Base-by-base conservation (phyloP, 2,329 filamentous ascomycete genomes). In the Teratosphaeria zuluensis region DNA sequence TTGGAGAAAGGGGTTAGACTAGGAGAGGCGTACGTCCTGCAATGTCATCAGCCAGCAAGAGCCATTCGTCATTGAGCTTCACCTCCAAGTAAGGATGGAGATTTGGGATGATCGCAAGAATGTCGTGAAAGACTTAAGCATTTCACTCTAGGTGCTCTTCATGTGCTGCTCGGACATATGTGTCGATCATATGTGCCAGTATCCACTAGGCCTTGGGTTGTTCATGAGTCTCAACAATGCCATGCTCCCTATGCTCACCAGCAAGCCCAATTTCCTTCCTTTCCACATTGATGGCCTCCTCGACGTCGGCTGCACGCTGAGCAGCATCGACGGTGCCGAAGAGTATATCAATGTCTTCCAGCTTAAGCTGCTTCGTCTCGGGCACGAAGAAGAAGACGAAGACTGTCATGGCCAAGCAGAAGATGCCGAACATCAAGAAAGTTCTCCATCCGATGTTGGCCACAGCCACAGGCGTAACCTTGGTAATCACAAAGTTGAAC, bases 321-420 rank as follows among this genome's bases (percentile, higher is more conserved):
- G 38, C 56, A 14, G 56, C 33, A 61, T 81, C 80, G 56, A 80
- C 73, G 62, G 79, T 79, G 58, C 78, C 76, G 24, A 79, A 64
- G 11, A 64, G 19, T 21, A 64, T 55, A 21, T 64, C 62, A 38
- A 64, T 65, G 19, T 63, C 62, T 35, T 66, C 64, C 31, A 66
- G 51, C 52, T 58, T 62, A n/a, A 61, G 46, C 9, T 61, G 58
- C 9, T 62, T 64, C 14, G 64, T 66, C 56, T 66, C 64, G 5
- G 62, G 63, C 19, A 65, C 31, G 58, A 65, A 68, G 58, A 75
- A 60, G 48, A 68, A 69, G 1, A 72, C 70, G 33, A 72, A 70
- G 1, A 70, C 33, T 1, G 67, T 69, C 57, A 71, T 72, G 30
- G 70, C 64, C 6, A 72, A 59, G 55, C 74, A 72, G 31, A 75